Evolutionary conservation across 1,139 yeast species (phyloP), one percentile per base, ranked within the genome.

Genomic region (Saccharomyces pastorianus): DNA sequence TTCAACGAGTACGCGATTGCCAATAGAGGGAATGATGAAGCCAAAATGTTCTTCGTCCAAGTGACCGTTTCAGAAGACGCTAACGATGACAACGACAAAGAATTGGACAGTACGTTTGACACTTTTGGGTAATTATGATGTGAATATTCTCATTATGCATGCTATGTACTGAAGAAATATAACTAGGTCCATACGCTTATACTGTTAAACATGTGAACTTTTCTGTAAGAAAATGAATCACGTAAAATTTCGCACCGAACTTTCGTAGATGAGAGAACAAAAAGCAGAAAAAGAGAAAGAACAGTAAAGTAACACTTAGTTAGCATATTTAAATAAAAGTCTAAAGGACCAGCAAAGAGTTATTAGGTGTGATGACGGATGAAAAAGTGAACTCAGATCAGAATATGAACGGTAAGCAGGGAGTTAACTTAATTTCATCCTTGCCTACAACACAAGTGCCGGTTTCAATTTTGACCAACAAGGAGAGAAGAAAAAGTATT

Each of bases 21-120:
- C 57, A 82, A 88, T 64, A 74, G 76, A 47, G 87, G 89, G 0
- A 73, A 74, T 51, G 75, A 73, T 11, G 76, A 77, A 31, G 89
- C 86, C 0, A 77, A 79, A 56, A 64, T 90, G 66, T 88, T 87
- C 68, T 89, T 89, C 67, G 91, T 88, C 1, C 96, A 89, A 67
- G 78, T 85, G 2, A 81, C 76, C 52, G 66, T 72, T 6, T 63
- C 64, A 11, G 46, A 48, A n/a, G 50, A 61, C 42, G 44, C 46
- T 23, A 53, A 56, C 17, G 59, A 55, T 47, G 61, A 56, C 49
- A 62, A 57, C 29, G 66, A 64, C 4, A 61, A 64, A 57, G 61
- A 60, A 31, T 59, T 57, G n/a, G 52, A 34, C 13, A 42, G 31
- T 9, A 38, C 44, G 23, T 38, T 38, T 20, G 44, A 38, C 13